Base-by-base conservation (phyloP, 495 filamentous ascomycete genomes). In the Xylaria palmicola region DNA sequence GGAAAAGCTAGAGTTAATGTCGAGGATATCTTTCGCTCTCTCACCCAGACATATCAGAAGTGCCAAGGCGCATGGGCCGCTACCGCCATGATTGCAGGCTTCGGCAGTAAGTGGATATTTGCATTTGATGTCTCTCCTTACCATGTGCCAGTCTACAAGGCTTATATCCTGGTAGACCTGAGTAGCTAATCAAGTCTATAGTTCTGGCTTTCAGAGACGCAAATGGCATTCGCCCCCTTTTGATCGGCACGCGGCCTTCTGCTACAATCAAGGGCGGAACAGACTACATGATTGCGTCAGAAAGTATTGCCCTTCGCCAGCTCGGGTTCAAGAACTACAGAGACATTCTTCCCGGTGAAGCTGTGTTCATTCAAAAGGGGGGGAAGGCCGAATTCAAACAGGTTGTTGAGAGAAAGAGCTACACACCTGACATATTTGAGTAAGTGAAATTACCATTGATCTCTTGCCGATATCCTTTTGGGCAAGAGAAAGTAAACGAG, bases 221-320 rank as follows among this genome's bases (percentile, higher is more conserved):
- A 7, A 86, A 93, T 65, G 94, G 93, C 64, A 98, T 98, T 63
- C 88, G 94, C 30, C 94, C 94, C 0, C 81, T 98, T 52, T 83
- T 92, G 40, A 79, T 97, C 5, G 94, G 94, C 44, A 88, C 85
- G 64, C 83, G 90, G 40, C 82, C 83, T 3, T 89, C 88, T 0
- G 67, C 72, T 19, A 84, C 76, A 8, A 69, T 87, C n/a, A 78
- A 81, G 54, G 81, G 85, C 0, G 89, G 88, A 20, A 90, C 70
- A 54, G 94, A 98, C 75, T 98, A 97, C 77, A 95, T 98, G 90
- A 86, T 98, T 80, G 90, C 94, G 0, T 97, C 92, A n/a, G 94
- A 98, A 75, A 94, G 90, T 32, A 90, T 98, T 60, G 94, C 94
- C 49, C 78, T 98, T 41, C 83, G 87, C 55, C 92, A 96, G 68